A percentile compares a stretch with the other conserved stretches of the same genome.
phyloP scores from a whole-genome alignment of 2,329 filamentous ascomycete genomes.

The Pseudocercospora fijiensis region DNA sequence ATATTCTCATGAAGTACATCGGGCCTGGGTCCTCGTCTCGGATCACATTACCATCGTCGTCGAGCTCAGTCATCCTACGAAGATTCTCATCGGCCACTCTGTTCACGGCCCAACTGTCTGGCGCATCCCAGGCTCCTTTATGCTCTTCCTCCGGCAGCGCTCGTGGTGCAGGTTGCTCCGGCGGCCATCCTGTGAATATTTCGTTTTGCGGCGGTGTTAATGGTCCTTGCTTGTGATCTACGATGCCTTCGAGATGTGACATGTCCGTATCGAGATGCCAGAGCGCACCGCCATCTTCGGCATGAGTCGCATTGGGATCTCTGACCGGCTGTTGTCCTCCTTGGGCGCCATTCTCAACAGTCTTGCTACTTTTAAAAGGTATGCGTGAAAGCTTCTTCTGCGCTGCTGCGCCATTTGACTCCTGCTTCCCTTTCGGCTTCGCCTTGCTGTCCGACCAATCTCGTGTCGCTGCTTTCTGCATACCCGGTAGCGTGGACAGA shows the following conservation, averaged over 20 bases:
- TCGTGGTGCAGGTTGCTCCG: constrained; percentile 28
- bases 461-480: constrained; percentile 35
- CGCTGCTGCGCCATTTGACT: constrained; percentile 22
- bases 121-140: constrained; percentile 77
- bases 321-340: constrained; percentile 43
- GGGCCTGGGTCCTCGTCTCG: constrained; percentile 68
- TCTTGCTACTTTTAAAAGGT: constrained; percentile 54
- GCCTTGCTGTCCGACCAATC: constrained; percentile 31
- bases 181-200: constrained; percentile 52
- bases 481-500: constrained; percentile 30
- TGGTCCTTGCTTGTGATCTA: constrained; percentile 62
- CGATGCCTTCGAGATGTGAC: constrained; percentile 85
- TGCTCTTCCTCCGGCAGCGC: constrained; percentile 29
- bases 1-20: constrained; percentile 91
- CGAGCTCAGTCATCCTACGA: constrained; percentile 59
- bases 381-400: constrained; percentile 43
- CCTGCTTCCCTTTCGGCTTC: constrained; percentile 25
- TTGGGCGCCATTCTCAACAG: constrained; percentile 46
- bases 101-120: constrained; percentile 94
- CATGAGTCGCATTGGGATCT: constrained; percentile 42
- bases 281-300: constrained; percentile 47
- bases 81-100: constrained; percentile 65
- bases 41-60: constrained; percentile 66
- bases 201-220: constrained; percentile 64
- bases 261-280: constrained; percentile 86